Percentiles rank a stretch among this genome's conserved stretches.
Conservation (phyloP, 257 asterid species). For the Solanum sitiens region DNA sequence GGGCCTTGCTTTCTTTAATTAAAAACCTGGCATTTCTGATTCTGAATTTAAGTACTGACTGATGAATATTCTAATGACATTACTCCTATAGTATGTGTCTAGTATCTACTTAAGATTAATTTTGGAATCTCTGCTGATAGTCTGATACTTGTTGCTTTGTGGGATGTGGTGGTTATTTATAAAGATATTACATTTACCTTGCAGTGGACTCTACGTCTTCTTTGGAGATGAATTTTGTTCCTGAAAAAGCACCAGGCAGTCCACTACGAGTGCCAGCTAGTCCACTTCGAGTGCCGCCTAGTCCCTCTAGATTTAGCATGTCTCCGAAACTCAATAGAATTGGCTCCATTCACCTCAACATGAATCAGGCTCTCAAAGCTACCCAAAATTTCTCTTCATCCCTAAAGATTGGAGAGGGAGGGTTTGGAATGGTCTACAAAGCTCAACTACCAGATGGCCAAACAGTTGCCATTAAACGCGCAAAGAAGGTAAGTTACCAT, state of each 20-base stretch:
- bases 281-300: constrained; percentile 79
- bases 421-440: constrained; percentile 86
- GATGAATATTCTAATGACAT: neutral
- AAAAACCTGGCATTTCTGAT: neutral
- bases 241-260: constrained; percentile 58
- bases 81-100: neutral
- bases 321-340: constrained; percentile 78
- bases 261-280: constrained; percentile 66
- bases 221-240: constrained; percentile 41
- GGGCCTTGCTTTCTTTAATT: neutral
- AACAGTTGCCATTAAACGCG: constrained; percentile 88
- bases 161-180: neutral
- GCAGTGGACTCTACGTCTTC: constrained; percentile 60
- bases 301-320: constrained; percentile 89
- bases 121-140: neutral
- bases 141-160: neutral
- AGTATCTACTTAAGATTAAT: neutral
- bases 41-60: neutral
- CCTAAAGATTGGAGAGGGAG: constrained; percentile 78
- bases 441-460: constrained; percentile 79
- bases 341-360: constrained; percentile 75
- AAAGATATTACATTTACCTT: constrained; percentile 7
- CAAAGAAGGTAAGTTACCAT: constrained; percentile 60
- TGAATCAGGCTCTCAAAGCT: constrained; percentile 60
- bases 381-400: constrained; percentile 72